Evolutionary conservation across 257 asterid species (phyloP), one percentile per base, ranked within the genome.

Genomic region (Agastache rugosa): DNA sequence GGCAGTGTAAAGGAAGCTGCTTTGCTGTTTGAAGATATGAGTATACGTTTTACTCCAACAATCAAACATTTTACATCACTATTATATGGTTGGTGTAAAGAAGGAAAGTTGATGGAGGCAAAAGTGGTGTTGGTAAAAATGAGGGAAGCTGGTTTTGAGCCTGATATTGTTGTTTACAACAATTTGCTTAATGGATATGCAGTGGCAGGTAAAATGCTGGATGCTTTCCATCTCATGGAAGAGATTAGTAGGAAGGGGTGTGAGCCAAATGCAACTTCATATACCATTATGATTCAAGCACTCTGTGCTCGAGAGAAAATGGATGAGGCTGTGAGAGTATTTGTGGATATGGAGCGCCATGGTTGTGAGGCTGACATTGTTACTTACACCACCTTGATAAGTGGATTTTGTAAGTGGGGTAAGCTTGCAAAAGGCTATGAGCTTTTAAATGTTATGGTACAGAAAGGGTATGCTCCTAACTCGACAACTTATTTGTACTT

Each of bases 1-100:
- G 93, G 97, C 10, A 87, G 96, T 61, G 95, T 87, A 41, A 94
- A 88, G 79, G 97, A 94, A 81, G 98, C 97, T 77, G 86, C 97
- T 47, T 56, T 78, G 71, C 78, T 94, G 78, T 91, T 94, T 75
- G 98, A 94, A 67, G 97, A 94, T 75, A 91, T 94, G 96, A 79
- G 81, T 54, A 35, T 80, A 45, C 87, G 85, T 78, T 91, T 94
- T 84, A 78, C 45, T 14, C 97, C 97, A 1, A 88, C 95, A 0
- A 88, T 93, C 53, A 91, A 78, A 79, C 97, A 93, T 79, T 93
- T 87, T 79, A 93, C 98, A 10, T 91, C 97, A 4, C 77, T 93
- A 77, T 79, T 91, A 50, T 79, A 86, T 47, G 98, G 97, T 72
- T 93, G 98, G 98, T 93, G 97, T 68, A 91, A 85, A 76, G 96